These are phyloP conservation scores for Drechslerella coelobrocha DNA, from an alignment of 2,329 filamentous ascomycete genomes.

Conservation along the genomic window DNA sequence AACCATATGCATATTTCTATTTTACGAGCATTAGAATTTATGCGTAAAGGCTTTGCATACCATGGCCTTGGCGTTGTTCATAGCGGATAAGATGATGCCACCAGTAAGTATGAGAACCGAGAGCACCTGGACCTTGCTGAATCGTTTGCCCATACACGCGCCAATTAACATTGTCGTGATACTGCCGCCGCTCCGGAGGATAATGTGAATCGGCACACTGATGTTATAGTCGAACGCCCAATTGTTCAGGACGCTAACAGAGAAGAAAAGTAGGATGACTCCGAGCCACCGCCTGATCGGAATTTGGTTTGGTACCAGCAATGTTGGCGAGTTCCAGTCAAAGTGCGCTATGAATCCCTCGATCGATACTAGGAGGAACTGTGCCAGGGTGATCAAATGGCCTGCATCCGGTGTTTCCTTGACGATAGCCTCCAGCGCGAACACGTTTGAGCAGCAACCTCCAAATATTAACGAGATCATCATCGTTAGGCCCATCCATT, in stretches of 20 bases:
- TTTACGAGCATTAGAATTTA: neutral
- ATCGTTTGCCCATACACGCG: conserved; percentile 82
- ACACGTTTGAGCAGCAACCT: conserved; percentile 96
- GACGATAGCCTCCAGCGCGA: conserved; percentile 91
- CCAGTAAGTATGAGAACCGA: conserved; percentile 83
- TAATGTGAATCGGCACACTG: conserved; percentile 95
- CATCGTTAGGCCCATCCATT: conserved; percentile 68
- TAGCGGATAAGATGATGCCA: conserved; percentile 85
- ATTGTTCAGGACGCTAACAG: conserved; percentile 95
- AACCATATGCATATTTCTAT: conserved; percentile 7
- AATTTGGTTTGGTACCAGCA: conserved; percentile 77
- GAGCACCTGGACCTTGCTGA: conserved; percentile 75
- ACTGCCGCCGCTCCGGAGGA: conserved; percentile 90
- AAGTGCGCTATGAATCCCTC: conserved; percentile 79
- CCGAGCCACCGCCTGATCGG: conserved; percentile 83
- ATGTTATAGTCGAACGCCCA: conserved; percentile 97
- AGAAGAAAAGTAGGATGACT: conserved; percentile 89
- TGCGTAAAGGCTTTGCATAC: conserved; percentile 61
- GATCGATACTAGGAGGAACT: conserved; percentile 81
- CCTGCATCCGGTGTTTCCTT: conserved; percentile 86
- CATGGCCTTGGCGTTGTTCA: conserved; percentile 86
- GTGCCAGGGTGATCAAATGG: conserved; percentile 85
- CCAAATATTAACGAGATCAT: conserved; percentile 92
- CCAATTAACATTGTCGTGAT: conserved; percentile 96
- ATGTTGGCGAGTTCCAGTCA: conserved; percentile 70